These are phyloP conservation scores for Groenewaldozyma salmanticensis DNA, from an alignment of 805 yeast genomes.

Conservation along the genomic window DNA sequence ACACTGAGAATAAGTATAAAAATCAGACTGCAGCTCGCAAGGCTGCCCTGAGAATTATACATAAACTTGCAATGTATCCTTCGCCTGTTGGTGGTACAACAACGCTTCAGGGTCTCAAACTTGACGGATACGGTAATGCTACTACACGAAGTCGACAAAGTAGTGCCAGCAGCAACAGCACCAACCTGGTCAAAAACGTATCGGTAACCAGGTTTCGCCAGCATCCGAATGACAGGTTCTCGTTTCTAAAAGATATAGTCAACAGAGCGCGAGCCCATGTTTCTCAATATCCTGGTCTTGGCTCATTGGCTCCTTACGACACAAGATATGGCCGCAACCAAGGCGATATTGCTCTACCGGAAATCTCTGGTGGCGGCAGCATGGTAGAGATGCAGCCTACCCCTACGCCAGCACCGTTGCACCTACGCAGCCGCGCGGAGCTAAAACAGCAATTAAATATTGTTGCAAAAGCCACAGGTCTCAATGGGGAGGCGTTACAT, in stretches of 20 bases:
- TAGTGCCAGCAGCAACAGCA: no score
- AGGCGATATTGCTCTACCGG: neutral
- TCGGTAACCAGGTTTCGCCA: neutral
- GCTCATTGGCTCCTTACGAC: conserved; percentile 7
- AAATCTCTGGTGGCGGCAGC: neutral
- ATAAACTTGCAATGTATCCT: neutral
- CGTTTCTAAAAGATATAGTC: no score
- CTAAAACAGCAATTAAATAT: conserved; percentile 3
- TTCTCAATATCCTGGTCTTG: conserved; percentile 10
- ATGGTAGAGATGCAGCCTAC: neutral
- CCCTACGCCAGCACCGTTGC: neutral
- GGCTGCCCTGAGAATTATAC: neutral
- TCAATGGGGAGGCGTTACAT: conserved; percentile 21
- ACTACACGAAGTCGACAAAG: neutral
- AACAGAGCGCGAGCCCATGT: neutral
- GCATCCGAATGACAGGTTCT: no score
- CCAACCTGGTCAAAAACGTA: no score
- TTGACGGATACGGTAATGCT: no score
- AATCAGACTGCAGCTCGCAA: neutral
- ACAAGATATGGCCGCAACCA: neutral
- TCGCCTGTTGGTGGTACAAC: neutral
- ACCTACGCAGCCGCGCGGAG: neutral
- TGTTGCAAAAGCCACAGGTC: conserved; percentile 6
- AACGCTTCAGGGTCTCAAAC: neutral
- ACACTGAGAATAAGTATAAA: no score